Evolutionary conservation across 176 grass and related monocot genomes (phyloP).

Genomic region (Paspalum vaginatum): DNA sequence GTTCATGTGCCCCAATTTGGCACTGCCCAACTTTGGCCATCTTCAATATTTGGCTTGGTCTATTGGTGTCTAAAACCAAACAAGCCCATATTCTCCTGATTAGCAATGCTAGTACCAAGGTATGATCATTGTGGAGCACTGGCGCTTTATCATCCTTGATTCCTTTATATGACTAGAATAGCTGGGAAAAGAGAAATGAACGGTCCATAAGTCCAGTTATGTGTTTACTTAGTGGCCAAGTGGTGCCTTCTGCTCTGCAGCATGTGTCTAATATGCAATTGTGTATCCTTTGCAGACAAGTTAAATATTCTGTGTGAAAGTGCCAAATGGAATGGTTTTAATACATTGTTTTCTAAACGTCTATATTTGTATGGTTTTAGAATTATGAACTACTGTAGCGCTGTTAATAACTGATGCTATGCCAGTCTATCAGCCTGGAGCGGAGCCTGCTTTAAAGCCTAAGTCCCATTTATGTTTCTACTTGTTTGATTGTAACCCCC

Average conservation of each 20-base stretch:
- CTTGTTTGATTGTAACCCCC: neutral
- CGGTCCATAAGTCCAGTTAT: neutral
- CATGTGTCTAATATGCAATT: neutral
- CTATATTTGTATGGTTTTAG: too few species aligned
- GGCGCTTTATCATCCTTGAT: too few species aligned
- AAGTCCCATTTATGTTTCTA: neutral
- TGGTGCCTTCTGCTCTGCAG: neutral
- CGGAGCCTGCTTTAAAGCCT: neutral
- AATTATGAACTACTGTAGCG: neutral
- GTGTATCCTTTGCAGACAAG: neutral
- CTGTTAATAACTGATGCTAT: conserved; percentile 2
- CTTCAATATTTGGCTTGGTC: too few species aligned
- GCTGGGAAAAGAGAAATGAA: too few species aligned
- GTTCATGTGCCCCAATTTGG: too few species aligned
- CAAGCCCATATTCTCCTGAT: too few species aligned
- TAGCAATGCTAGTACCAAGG: too few species aligned
- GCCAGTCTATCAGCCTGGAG: neutral
- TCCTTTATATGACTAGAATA: too few species aligned
- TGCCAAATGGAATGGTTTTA: neutral
- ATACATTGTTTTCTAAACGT: neutral
- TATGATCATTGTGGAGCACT: too few species aligned
- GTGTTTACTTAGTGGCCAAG: neutral
- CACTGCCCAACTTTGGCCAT: too few species aligned
- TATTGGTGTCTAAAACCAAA: too few species aligned
- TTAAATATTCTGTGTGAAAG: neutral